Conservation (phyloP, 2,329 filamentous ascomycete species). For the Botryotinia convoluta region DNA sequence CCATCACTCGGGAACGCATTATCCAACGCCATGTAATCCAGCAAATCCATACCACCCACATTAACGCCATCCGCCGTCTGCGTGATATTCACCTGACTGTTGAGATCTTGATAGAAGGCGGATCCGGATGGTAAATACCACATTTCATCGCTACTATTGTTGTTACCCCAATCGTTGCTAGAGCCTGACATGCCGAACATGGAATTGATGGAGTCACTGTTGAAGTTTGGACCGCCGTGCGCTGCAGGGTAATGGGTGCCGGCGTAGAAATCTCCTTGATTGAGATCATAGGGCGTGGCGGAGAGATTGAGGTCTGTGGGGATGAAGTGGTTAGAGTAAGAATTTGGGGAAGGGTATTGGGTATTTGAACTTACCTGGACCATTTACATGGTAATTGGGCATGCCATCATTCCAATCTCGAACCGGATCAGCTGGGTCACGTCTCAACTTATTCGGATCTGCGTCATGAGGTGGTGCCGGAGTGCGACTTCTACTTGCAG, state of each 20-base stretch:
- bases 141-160: conserved; percentile 47
- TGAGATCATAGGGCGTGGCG: conserved; percentile 60
- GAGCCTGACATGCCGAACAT: conserved; percentile 28
- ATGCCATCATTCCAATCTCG: conserved; percentile 36
- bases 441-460: conserved; percentile 37
- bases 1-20: conserved; percentile 14
- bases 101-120: conserved; percentile 64
- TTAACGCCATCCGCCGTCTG: conserved; percentile 68
- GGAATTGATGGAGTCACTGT: conserved; percentile 31
- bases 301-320: conserved; percentile 47
- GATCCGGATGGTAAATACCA: conserved; percentile 65
- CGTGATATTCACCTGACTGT: conserved; percentile 55
- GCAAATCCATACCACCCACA: conserved; percentile 62
- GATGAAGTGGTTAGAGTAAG: conserved; percentile 13
- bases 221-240: conserved; percentile 27
- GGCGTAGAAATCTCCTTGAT: conserved; percentile 53
- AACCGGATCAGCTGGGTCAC: conserved; percentile 29
- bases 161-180: conserved; percentile 32
- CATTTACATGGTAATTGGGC: conserved; percentile 31
- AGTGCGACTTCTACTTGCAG: conserved; percentile 29
- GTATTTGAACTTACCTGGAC: conserved; percentile 26
- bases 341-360: background rate
- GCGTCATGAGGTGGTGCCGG: conserved; percentile 35
- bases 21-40: conserved; percentile 69
- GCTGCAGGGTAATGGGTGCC: conserved; percentile 39